phyloP scores from a whole-genome alignment of 257 asterid species.

The Rauvolfia tetraphylla region DNA sequence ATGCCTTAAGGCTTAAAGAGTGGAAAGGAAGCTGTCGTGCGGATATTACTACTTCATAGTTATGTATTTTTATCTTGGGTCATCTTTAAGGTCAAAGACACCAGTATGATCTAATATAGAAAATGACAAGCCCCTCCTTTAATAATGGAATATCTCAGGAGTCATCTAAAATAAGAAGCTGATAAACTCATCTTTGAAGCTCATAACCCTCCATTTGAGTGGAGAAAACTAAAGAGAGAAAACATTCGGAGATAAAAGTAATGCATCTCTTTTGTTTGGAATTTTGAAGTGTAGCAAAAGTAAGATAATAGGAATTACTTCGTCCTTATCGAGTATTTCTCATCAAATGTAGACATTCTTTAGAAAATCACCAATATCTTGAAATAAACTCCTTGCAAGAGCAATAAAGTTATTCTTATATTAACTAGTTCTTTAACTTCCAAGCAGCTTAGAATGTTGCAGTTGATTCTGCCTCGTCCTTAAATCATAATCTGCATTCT shows the following conservation, averaged over 20 bases:
- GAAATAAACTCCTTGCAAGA: background rate
- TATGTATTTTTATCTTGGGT: too few species aligned
- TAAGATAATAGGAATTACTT: too few species aligned
- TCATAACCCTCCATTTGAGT: background rate
- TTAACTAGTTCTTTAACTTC: background rate
- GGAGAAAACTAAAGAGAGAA: background rate
- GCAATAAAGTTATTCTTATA: background rate
- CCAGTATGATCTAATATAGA: background rate
- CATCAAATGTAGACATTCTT: too few species aligned
- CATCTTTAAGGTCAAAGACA: background rate
- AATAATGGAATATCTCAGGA: background rate
- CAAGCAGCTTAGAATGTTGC: background rate
- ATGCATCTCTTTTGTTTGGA: too few species aligned
- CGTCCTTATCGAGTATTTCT: background rate
- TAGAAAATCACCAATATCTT: background rate
- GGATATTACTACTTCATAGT: background rate
- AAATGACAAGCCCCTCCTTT: background rate
- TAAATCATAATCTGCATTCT: background rate
- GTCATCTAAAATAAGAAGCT: background rate
- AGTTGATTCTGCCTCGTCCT: background rate
- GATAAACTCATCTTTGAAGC: background rate
- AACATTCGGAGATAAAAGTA: background rate
- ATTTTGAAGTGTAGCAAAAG: too few species aligned
- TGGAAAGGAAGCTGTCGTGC: background rate
- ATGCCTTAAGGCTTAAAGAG: background rate